These are phyloP conservation scores for Omphalotus guepiniiformis DNA, from an alignment of 768 basidiomycete species.

Conservation along the genomic window DNA sequence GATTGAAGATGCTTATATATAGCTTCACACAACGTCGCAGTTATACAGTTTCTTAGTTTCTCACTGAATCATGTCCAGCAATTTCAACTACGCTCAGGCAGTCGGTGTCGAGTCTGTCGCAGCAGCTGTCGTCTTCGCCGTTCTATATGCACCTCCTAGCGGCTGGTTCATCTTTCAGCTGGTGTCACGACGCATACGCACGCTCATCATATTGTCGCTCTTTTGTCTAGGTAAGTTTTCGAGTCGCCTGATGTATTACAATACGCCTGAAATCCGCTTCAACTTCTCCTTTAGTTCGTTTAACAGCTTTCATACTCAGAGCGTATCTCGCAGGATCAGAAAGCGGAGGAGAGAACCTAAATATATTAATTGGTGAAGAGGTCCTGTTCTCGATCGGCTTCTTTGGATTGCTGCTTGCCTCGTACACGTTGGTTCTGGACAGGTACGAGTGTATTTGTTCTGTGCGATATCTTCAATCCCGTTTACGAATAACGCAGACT, in stretches of 20 bases:
- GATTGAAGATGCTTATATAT: too few relatives aligned
- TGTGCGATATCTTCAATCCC: constrained; percentile 1
- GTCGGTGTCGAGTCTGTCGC: constrained; percentile 18
- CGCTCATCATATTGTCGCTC: constrained; percentile 21
- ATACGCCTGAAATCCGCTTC: background rate
- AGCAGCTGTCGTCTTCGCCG: constrained; percentile 22
- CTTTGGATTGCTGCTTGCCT: constrained; percentile 38
- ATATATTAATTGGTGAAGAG: constrained; percentile 33
- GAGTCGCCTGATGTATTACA: background rate
- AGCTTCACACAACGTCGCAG: too few relatives aligned
- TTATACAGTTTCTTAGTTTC: too few relatives aligned
- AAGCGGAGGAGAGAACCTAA: constrained; percentile 26
- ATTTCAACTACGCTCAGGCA: constrained; percentile 14
- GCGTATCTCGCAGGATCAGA: constrained; percentile 29
- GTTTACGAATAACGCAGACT: constrained; percentile 12
- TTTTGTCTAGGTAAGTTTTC: constrained; percentile 24
- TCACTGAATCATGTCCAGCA: background rate
- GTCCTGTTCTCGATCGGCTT: constrained; percentile 39
- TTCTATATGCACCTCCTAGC: constrained; percentile 21
- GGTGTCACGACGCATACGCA: constrained; percentile 18
- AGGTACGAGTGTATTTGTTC: constrained; percentile 23
- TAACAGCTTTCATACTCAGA: constrained; percentile 36
- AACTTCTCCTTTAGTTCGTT: constrained; percentile 28
- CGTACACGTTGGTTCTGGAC: constrained; percentile 38
- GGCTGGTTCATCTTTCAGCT: constrained; percentile 18